Percentiles rank a stretch among this genome's conserved stretches.
Conservation (phyloP, 1,284 basidiomycete species). For the Ceratobasidium sp. region DNA sequence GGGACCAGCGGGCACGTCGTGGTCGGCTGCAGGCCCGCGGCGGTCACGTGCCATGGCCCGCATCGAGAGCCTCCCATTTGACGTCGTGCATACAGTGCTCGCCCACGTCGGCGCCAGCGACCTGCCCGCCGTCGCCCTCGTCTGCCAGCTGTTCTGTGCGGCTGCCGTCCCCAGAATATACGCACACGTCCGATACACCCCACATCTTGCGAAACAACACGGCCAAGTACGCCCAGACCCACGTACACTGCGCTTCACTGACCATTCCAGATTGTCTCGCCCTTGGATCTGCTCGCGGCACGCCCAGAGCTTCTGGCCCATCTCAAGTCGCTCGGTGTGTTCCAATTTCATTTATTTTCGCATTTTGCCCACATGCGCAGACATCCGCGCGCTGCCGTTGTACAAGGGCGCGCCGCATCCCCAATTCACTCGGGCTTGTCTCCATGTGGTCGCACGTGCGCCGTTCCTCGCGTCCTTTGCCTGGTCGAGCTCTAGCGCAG, state of each 20-base stretch:
- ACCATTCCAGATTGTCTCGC: constrained; percentile 29
- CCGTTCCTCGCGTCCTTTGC: constrained; percentile 40
- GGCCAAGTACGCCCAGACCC: constrained; percentile 23
- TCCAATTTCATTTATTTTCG: constrained; percentile 30
- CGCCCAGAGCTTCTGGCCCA: constrained; percentile 35
- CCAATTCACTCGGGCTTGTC: constrained; percentile 36
- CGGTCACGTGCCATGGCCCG: constrained; percentile 33
- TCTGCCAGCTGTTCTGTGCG: constrained; percentile 30
- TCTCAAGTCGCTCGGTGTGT: constrained; percentile 39
- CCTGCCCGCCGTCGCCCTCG: constrained; percentile 31
- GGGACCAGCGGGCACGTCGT: no score
- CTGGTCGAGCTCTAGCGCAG: constrained; percentile 19
- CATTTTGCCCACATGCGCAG: constrained; percentile 18
- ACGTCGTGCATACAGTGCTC: constrained; percentile 32
- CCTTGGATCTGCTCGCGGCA: constrained; percentile 21
- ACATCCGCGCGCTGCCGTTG: constrained; percentile 37
- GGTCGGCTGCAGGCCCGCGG: not conserved
- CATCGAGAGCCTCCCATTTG: constrained; percentile 39
- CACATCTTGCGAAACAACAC: constrained; percentile 34
- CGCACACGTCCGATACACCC: constrained; percentile 34
- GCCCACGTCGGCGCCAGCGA: constrained; percentile 7
- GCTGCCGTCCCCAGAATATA: constrained; percentile 34
- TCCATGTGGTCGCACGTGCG: constrained; percentile 33
- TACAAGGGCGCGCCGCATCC: constrained; percentile 39
- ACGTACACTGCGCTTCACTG: constrained; percentile 2